phyloP scores from a whole-genome alignment of 345 rosid genomes.

The Euphorbia peplus region DNA sequence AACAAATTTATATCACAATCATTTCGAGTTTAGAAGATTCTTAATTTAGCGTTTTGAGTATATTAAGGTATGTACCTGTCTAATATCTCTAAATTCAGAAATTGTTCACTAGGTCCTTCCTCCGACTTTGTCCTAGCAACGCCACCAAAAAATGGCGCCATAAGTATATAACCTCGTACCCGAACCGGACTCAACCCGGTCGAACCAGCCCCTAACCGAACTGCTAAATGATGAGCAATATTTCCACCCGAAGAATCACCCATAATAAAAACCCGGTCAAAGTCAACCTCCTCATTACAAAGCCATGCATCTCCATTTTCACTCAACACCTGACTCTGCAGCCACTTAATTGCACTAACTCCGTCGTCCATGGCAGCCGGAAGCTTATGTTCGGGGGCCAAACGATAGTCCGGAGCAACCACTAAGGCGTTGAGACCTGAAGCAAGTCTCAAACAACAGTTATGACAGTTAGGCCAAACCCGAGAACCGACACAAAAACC shows the following conservation, averaged over 20 bases:
- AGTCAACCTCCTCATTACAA: constrained; percentile 39
- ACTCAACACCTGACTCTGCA: constrained; percentile 43
- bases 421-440: constrained; percentile 56
- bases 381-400: constrained; percentile 79
- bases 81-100: constrained; percentile 57
- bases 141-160: constrained; percentile 90
- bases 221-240: constrained; percentile 76
- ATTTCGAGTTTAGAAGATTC: too few relatives aligned
- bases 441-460: constrained; percentile 60
- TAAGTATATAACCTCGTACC: constrained; percentile 69
- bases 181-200: constrained; percentile 47
- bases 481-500: constrained; percentile 84
- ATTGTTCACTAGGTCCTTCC: constrained; percentile 58
- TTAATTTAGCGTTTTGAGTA: too few relatives aligned
- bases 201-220: constrained; percentile 44
- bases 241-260: constrained; percentile 97
- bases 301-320: constrained; percentile 37
- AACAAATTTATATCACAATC: too few relatives aligned
- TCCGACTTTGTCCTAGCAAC: constrained; percentile 69
- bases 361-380: constrained; percentile 79
- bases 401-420: constrained; percentile 63
- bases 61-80: constrained; percentile 50
- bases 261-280: constrained; percentile 50
- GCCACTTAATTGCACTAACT: constrained; percentile 41
- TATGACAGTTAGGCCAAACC: constrained; percentile 69